A percentile compares a stretch with the other conserved stretches of the same genome.
Conservation (phyloP, 352 stramenopile genomes). For the Pythium folliculosum region DNA sequence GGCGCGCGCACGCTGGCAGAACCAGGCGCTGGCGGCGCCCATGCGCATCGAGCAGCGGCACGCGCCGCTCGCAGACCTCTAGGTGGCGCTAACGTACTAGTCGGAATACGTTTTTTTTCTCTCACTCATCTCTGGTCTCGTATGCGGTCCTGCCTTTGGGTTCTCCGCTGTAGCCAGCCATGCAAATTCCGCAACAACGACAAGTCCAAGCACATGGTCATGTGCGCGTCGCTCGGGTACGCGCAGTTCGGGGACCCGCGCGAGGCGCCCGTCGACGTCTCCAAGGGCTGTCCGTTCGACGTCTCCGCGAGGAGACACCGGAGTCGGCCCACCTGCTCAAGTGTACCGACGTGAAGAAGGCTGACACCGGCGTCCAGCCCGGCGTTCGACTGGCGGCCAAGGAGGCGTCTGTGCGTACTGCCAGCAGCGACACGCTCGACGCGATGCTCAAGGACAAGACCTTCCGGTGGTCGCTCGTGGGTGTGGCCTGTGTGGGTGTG, state of each 20-base stretch:
- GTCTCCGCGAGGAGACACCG: not conserved
- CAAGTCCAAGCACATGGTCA: not conserved
- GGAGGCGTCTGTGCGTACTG: not conserved
- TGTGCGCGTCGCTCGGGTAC: not conserved
- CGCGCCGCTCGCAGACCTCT: not conserved
- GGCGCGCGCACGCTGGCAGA: not conserved
- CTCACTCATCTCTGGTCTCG: too few species aligned
- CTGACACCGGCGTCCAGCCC: not conserved
- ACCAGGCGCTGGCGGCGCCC: not conserved
- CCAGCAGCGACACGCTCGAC: not conserved
- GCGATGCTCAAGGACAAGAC: constrained; percentile 19
- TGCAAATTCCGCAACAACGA: constrained; percentile 9
- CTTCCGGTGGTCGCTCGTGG: constrained; percentile 5
- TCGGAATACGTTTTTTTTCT: too few species aligned
- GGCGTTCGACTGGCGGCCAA: not conserved
- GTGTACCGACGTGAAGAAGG: not conserved
- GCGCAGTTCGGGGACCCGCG: not conserved
- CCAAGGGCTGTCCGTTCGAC: not conserved
- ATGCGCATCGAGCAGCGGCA: constrained; percentile 2
- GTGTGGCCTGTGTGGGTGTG: constrained; percentile 11
- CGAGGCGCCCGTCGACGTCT: not conserved
- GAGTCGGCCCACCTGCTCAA: too few species aligned
- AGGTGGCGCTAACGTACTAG: not conserved
- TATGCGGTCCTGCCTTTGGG: too few species aligned
- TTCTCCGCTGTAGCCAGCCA: too few species aligned